Conservation (phyloP, 2,329 filamentous ascomycete genomes). For the Colletotrichum australisinense region DNA sequence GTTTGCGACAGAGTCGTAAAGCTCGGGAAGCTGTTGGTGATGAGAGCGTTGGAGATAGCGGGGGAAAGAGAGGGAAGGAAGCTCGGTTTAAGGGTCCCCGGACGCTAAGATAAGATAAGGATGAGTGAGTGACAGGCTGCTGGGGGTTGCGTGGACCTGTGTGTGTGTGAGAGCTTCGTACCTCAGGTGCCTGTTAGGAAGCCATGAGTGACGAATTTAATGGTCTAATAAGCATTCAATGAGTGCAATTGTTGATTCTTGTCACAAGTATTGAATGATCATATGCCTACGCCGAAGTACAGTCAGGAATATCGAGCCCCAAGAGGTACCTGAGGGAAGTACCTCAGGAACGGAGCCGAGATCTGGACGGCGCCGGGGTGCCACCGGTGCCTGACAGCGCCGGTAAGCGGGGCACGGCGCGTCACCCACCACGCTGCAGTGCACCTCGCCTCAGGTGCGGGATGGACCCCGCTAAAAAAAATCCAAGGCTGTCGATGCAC, state of each 20-base stretch:
- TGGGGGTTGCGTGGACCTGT: background rate
- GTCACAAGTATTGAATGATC: too few relatives aligned
- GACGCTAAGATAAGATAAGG: conserved; percentile 32
- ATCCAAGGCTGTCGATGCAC: background rate
- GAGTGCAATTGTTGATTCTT: too few relatives aligned
- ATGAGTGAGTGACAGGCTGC: background rate
- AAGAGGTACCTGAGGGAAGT: background rate
- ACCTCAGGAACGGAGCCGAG: background rate
- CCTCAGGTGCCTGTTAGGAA: background rate
- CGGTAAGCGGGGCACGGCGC: background rate
- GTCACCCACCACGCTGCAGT: background rate
- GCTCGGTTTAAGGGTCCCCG: conserved; percentile 21
- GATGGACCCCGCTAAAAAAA: conserved; percentile 20
- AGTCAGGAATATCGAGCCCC: too few relatives aligned
- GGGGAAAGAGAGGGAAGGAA: conserved; percentile 7
- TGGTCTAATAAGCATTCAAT: too few relatives aligned
- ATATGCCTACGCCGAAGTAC: too few relatives aligned
- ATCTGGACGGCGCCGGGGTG: too few relatives aligned
- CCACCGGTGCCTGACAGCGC: conserved; percentile 1
- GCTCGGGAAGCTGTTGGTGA: background rate
- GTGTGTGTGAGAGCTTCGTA: background rate
- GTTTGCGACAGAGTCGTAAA: background rate
- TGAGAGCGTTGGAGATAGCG: conserved; percentile 4
- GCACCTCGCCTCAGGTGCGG: background rate
- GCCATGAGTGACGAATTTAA: background rate